Conservation (phyloP, 2,329 filamentous ascomycete genomes). For the Cytospora chrysosperma region DNA sequence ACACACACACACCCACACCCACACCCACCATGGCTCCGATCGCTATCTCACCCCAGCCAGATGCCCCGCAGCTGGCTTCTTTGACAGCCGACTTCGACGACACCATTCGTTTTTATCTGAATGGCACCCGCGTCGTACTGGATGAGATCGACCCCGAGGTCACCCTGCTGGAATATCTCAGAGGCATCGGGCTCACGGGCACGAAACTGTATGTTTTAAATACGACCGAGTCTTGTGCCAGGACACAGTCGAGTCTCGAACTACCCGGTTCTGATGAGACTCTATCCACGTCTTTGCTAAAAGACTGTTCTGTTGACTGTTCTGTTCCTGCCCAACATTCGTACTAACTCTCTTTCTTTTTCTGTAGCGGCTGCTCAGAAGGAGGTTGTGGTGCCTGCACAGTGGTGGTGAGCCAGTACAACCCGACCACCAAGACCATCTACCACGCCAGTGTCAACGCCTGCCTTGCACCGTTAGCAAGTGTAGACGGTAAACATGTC, state of each 20-base stretch:
- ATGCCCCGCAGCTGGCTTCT: conserved; percentile 40
- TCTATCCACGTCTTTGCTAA: not conserved
- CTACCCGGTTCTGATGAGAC: too few relatives aligned
- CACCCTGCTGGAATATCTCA: conserved; percentile 88
- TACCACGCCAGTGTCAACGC: conserved; percentile 98
- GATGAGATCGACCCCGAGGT: conserved; percentile 88
- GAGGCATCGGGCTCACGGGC: conserved; percentile 89
- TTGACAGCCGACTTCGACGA: conserved; percentile 81
- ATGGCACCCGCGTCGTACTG: conserved; percentile 84
- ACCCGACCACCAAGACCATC: conserved; percentile 86
- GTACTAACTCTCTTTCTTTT: conserved; percentile 14
- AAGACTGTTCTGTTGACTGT: not conserved
- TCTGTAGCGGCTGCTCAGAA: conserved; percentile 83
- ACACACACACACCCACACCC: too few relatives aligned
- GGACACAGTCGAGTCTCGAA: not conserved
- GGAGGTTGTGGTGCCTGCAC: conserved; percentile 96
- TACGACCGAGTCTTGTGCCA: too few relatives aligned
- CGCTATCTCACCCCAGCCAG: conserved; percentile 51
- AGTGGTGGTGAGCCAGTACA: conserved; percentile 89
- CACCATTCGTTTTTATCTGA: conserved; percentile 88
- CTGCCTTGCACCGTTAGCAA: conserved; percentile 87
- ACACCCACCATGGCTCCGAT: conserved; percentile 58
- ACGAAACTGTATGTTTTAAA: conserved; percentile 74
- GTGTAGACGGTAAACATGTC: conserved; percentile 95
- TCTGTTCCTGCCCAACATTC: not conserved